These are phyloP conservation scores for Euclidium syriacum DNA, from an alignment of 345 rosid species.

Conservation along the genomic window DNA sequence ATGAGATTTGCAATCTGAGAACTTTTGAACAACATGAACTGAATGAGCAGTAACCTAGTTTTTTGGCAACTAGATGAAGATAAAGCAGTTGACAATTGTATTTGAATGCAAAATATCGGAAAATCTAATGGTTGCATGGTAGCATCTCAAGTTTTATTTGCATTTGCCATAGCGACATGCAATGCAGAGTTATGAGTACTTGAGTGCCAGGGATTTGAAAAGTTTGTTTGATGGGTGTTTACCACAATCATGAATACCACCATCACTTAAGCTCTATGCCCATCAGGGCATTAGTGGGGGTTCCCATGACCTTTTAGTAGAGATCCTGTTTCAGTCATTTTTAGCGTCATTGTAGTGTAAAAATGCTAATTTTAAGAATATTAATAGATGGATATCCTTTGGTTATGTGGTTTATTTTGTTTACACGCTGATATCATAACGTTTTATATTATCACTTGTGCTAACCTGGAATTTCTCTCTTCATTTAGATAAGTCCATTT, in stretches of 20 bases:
- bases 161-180: background rate
- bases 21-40: background rate
- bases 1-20: background rate
- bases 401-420: background rate
- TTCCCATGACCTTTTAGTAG: conserved; percentile 25
- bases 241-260: background rate
- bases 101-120: background rate
- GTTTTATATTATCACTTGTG: background rate
- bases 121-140: background rate
- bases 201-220: background rate
- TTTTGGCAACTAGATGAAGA: background rate
- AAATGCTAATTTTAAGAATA: conserved; percentile 15
- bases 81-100: background rate
- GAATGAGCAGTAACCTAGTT: background rate
- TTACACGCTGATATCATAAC: background rate
- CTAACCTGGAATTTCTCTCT: conserved; percentile 15
- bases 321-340: conserved; percentile 48
- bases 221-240: conserved; percentile 1
- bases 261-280: background rate
- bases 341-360: background rate
- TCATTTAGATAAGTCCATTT: conserved; percentile 65
- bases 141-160: background rate
- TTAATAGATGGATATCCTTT: background rate
- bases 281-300: background rate
- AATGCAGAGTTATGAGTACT: background rate